These are phyloP conservation scores for Tardiomyces digboiensis DNA, from an alignment of 1,139 yeast genomes.

Conservation along the genomic window DNA sequence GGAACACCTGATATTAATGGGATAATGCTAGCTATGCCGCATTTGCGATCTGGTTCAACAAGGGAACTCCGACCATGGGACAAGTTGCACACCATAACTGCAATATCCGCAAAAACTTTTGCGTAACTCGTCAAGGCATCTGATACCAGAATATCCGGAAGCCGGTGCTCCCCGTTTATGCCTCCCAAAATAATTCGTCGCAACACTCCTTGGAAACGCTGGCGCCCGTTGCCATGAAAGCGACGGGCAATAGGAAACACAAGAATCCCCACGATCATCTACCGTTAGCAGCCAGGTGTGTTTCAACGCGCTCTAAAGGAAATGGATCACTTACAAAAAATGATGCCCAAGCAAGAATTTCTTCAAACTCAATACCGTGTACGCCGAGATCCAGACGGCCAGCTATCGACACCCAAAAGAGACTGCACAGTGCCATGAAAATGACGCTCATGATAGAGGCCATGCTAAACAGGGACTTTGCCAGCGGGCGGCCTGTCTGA, in stretches of 20 bases:
- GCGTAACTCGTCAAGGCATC: slow-evolving; percentile 2
- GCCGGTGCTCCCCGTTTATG: background rate
- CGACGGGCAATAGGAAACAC: slow-evolving; percentile 34
- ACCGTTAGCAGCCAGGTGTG: background rate
- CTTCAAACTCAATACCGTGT: slow-evolving; percentile 6
- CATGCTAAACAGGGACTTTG: slow-evolving; percentile 16
- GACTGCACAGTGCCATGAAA: slow-evolving; percentile 13
- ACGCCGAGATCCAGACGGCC: slow-evolving; percentile 5
- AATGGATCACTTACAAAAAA: background rate
- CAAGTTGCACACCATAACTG: slow-evolving; percentile 36
- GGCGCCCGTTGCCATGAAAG: slow-evolving; percentile 45
- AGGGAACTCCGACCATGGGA: slow-evolving; percentile 17
- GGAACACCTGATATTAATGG: slow-evolving; percentile 40
- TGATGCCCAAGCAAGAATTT: slow-evolving; percentile 3
- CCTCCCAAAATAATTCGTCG: slow-evolving; percentile 58
- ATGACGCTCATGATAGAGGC: slow-evolving; percentile 18
- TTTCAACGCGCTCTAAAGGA: background rate
- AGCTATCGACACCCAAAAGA: slow-evolving; percentile 8
- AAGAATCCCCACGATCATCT: slow-evolving; percentile 18
- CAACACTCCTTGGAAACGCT: slow-evolving; percentile 58
- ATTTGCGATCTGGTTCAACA: slow-evolving; percentile 25
- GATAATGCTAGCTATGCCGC: slow-evolving; percentile 39
- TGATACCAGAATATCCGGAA: slow-evolving; percentile 1
- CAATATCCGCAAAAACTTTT: slow-evolving; percentile 36
- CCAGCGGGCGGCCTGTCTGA: slow-evolving; percentile 10